phyloP scores from a whole-genome alignment of 2,329 filamentous ascomycete genomes.

The Alternaria brassicicola region DNA sequence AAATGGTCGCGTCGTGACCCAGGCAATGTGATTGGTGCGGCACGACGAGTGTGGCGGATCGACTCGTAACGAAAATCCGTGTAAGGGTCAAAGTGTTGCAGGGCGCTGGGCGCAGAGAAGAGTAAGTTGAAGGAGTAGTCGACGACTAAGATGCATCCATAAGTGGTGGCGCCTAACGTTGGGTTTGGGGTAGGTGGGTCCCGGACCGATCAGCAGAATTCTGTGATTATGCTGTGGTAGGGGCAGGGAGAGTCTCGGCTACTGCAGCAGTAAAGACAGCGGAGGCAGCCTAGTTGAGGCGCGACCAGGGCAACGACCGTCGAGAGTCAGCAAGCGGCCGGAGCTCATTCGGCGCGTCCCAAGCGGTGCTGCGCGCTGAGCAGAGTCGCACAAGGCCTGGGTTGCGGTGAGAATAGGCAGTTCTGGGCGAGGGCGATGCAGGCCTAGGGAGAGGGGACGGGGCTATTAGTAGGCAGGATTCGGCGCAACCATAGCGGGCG shows the following conservation, averaged over 20 bases:
- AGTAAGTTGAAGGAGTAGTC: constrained; percentile 33
- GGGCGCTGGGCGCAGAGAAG: constrained; percentile 48
- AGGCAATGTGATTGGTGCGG: constrained; percentile 34
- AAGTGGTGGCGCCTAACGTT: constrained; percentile 27
- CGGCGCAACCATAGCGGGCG: constrained; percentile 29
- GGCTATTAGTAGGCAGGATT: constrained; percentile 26
- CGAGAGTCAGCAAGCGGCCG: constrained; percentile 29
- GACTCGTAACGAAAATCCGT: constrained; percentile 39
- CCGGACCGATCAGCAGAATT: constrained; percentile 31
- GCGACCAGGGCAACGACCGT: constrained; percentile 39
- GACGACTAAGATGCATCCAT: constrained; percentile 41
- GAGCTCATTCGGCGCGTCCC: constrained; percentile 40
- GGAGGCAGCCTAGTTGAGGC: constrained; percentile 29
- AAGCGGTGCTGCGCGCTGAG: constrained; percentile 22
- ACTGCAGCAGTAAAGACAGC: constrained; percentile 25
- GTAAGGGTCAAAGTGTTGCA: constrained; percentile 48
- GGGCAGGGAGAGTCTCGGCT: constrained; percentile 24
- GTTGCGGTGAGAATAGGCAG: constrained; percentile 17
- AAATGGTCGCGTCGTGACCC: constrained; percentile 30
- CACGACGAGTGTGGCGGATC: constrained; percentile 30
- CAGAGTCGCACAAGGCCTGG: constrained; percentile 18
- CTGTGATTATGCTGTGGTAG: constrained; percentile 34
- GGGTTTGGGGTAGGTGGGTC: constrained; percentile 34
- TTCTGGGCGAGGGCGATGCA: constrained; percentile 16
- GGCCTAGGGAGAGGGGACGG: constrained; percentile 17